These are phyloP conservation scores for Wallacemonas sp. DNA, from an alignment of 208 protist species.

Conservation along the genomic window DNA sequence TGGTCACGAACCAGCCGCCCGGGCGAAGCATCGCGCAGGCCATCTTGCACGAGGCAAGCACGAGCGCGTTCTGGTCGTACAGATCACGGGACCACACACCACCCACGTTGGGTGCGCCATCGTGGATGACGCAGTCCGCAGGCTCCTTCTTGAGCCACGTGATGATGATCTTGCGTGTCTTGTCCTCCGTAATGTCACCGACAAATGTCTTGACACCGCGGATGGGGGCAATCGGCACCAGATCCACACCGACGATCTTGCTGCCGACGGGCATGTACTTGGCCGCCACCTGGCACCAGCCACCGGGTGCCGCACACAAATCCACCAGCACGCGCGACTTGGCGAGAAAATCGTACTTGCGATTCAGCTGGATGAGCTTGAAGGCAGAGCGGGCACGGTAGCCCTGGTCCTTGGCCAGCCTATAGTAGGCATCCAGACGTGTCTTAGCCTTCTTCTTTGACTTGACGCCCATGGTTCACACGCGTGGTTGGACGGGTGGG, in stretches of 20 bases:
- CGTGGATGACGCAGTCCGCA: constrained; percentile 97
- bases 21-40: constrained; percentile 94
- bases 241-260: constrained; percentile 98
- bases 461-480: constrained; percentile 90
- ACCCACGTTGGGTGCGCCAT: constrained; percentile 99
- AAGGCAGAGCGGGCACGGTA: constrained; percentile 98
- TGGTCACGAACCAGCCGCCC: constrained; percentile 98
- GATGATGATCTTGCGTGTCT: constrained; percentile 94
- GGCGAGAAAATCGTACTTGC: constrained; percentile 98
- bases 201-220: constrained; percentile 95
- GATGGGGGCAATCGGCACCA: constrained; percentile 98
- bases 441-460: constrained; percentile 94
- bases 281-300: constrained; percentile 95
- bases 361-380: constrained; percentile 99
- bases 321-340: constrained; percentile 92
- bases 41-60: constrained; percentile 95
- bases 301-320: constrained; percentile 98
- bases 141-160: constrained; percentile 95
- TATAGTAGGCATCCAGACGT: constrained; percentile 96
- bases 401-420: constrained; percentile 98
- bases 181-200: constrained; percentile 99
- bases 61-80: constrained; percentile 97
- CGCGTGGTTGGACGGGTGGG: background rate
- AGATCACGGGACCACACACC: constrained; percentile 98
- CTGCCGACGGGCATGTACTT: constrained; percentile 97